A percentile compares a stretch with the other conserved stretches of the same genome.
Conservation (phyloP, 2,329 filamentous ascomycete species). For the Ascochyta pisi region DNA sequence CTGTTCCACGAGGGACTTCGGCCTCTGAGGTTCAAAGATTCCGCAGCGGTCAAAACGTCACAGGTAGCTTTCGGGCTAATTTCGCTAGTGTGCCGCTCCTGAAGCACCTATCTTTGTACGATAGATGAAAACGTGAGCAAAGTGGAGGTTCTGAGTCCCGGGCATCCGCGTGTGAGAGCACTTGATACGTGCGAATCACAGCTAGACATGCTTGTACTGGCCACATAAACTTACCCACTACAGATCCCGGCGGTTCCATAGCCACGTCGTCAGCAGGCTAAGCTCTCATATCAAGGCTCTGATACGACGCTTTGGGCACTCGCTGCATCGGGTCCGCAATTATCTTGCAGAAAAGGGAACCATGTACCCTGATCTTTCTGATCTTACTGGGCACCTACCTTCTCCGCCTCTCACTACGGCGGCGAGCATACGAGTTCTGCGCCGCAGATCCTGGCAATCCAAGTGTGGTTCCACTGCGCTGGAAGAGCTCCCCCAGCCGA, state of each 20-base stretch:
- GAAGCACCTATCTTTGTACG: conserved; percentile 10
- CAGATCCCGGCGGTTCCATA: not conserved
- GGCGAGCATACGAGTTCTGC: conserved; percentile 24
- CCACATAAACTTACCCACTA: not conserved
- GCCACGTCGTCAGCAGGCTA: conserved; percentile 9
- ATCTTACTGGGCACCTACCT: conserved; percentile 21
- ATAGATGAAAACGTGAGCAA: not conserved
- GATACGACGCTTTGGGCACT: conserved; percentile 4
- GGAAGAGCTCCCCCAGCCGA: conserved; percentile 27
- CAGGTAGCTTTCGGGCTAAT: conserved; percentile 18
- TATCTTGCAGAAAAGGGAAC: conserved; percentile 24
- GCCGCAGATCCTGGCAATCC: conserved; percentile 29
- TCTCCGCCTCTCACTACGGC: conserved; percentile 35
- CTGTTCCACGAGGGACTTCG: conserved; percentile 25
- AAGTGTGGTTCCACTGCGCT: conserved; percentile 26
- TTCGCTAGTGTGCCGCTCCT: conserved; percentile 13
- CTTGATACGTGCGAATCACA: not conserved
- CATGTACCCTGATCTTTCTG: conserved; percentile 16
- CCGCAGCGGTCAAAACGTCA: conserved; percentile 22
- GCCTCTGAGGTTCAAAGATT: not conserved
- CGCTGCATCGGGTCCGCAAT: conserved; percentile 36
- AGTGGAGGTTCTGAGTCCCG: not conserved
- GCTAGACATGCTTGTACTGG: not conserved
- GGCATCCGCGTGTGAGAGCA: not conserved
- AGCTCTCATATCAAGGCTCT: conserved; percentile 6